Evolutionary conservation across 805 yeast species (phyloP).

Genomic region (Nakazawaea populi): DNA sequence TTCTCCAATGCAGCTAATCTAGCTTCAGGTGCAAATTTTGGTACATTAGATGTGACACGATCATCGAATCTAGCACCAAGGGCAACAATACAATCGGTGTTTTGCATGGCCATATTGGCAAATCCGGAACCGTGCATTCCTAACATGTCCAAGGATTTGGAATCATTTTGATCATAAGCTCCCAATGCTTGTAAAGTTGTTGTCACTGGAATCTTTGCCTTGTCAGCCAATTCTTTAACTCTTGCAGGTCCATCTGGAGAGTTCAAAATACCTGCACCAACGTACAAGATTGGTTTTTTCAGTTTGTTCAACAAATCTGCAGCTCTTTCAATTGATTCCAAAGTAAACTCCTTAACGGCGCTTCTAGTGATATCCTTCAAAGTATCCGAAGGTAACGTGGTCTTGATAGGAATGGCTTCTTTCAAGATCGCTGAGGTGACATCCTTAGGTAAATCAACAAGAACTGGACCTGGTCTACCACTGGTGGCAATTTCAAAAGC

Average conservation of each 20-base stretch:
- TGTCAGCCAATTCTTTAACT: slow-evolving; percentile 80
- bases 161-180: slow-evolving; percentile 87
- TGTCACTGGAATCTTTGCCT: slow-evolving; percentile 92
- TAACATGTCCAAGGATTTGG: slow-evolving; percentile 88
- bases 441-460: slow-evolving; percentile 96
- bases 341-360: slow-evolving; percentile 68
- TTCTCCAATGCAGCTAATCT: slow-evolving; percentile 80
- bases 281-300: slow-evolving; percentile 83
- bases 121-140: slow-evolving; percentile 98
- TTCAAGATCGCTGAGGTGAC: slow-evolving; percentile 90
- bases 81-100: slow-evolving; percentile 89
- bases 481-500: slow-evolving; percentile 95
- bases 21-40: slow-evolving; percentile 92
- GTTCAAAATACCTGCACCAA: slow-evolving; percentile 86
- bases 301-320: slow-evolving; percentile 77
- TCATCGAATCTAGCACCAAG: slow-evolving; percentile 98
- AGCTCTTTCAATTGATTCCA: slow-evolving; percentile 67
- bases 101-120: slow-evolving; percentile 91
- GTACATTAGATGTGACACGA: slow-evolving; percentile 86
- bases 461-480: slow-evolving; percentile 98
- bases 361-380: slow-evolving; percentile 63
- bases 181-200: slow-evolving; percentile 94
- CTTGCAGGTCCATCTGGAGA: slow-evolving; percentile 73
- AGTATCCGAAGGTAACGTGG: slow-evolving; percentile 73
- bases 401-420: slow-evolving; percentile 74